Evolutionary conservation across 164 flowering plant species (phyloP), one percentile per base, ranked within the genome.

Genomic region (Magnolia sinica): DNA sequence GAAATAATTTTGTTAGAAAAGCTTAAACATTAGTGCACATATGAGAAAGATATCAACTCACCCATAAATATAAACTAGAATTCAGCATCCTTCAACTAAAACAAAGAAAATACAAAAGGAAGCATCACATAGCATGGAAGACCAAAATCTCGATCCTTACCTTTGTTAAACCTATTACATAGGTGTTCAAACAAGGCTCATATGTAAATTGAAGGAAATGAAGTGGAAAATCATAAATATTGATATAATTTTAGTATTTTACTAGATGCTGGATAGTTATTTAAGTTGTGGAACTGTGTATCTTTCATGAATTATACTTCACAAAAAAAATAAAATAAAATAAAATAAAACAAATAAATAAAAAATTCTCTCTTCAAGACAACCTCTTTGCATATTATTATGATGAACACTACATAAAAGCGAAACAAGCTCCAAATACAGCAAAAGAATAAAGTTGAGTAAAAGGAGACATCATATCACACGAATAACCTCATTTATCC

Each of bases 401-500:
- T 16, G 18, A 55, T 55, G 61, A 55, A 55, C 2, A 9, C 61
- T 16, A 55, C 18, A 55, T 16, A 55, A 9, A 55, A 55, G 3
- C 45, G 61, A 16, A 55, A 55, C 61, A 55, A 55, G 18, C 61
- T 55, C 61, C 61, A 55, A 16, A 11, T 9, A 55, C 61, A 3
- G 1, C 61, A 55, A 55, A 55, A 55, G 19, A 55, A 55, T 55
- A 55, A 55, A 16, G 18, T 11, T 11, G 61, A 2, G 4, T 16
- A 55, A 55, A 55, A 11, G 13, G 18, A 16, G 18, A 55, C 61
- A 55, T 55, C 18, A 55, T 55, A 55, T 55, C 11, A 55, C 2
- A 16, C 51, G 80, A 76, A 69, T 13, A 51, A 94, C 98, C 98
- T 93, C 90, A 79, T 82, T 87, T 70, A 95, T 84, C 92, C 91